Base-by-base conservation (phyloP, 169 alveolate species). In the Ichthyophthirius multifiliis region DNA sequence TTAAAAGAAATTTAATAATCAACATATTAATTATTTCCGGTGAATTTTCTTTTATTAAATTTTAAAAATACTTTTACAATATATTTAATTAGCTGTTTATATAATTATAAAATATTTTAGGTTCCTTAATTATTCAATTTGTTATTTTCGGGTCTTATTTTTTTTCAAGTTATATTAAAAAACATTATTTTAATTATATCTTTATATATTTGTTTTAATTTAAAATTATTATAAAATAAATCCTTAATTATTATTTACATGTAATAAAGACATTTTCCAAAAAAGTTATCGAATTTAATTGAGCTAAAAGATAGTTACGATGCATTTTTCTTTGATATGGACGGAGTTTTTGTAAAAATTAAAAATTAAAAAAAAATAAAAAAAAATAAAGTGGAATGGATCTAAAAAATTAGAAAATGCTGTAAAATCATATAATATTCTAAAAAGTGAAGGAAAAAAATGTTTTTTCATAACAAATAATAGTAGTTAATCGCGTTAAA, bases 301-400 rank as follows among this genome's bases (percentile, higher is more conserved):
- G 77, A 67, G 16, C 31, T 67, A 6, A 39, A 18, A 18, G 55
- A 67, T 3, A 39, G 41, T 1, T 67, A 67, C 12, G 30, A 67
- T 37, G 46, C 43, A 0, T 67, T 37, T 18, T 67, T 67, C n/a
- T 67, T 67, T 44, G 77, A 67, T 20, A 67, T 67, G 77, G 77
- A 67, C 20, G 77, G 77, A 5, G 77, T 67, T 37, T 67, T 35
- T 23, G 77, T 67, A 67, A 67, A 5, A 13, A 18, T 30, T 5
- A 12, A 7, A n/a, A 67, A 37, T 37, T 4, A 16, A 18, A 5
- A 5, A 16, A 1, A 2, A 4, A 9, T n/a, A 18, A 31, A 4
- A 18, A 2, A 1, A 16, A 55, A 27, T 41, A 20, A 23, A 67
- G 77, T 67, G 77, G 77, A 20, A 20, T 37, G 77, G 77, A 10